Base-by-base conservation (phyloP, 345 rosid species). In the Jatropha curcas region DNA sequence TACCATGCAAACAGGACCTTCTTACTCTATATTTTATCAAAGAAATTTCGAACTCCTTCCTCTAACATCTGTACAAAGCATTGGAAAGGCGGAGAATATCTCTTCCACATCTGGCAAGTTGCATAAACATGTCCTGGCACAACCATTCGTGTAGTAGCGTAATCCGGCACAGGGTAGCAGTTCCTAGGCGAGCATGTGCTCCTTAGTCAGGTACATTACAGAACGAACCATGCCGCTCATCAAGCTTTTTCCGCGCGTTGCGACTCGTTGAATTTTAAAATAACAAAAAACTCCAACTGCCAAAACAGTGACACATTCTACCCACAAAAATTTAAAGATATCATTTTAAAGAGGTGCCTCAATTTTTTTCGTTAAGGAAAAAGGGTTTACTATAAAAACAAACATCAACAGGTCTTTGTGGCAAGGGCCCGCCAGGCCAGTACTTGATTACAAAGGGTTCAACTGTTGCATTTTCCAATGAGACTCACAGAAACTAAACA, bases 221-320 rank as follows among this genome's bases (percentile, higher is more conserved):
- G n/a, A n/a, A n/a, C n/a, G n/a, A 96, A 93, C 83, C 90, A 80
- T 66, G 98, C 93, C 85, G n/a, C 90, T 93, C 65, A 88, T n/a
- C 99, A 70, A 96, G 97, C 85, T 88, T 93, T 84, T 96, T 96
- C 71, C 98, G 81, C n/a, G n/a, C n/a, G 74, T 86, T 93, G 79
- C n/a, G 98, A 83, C 88, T 96, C n/a, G n/a, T 96, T 59, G 99
- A 88, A 81, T 96, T 96, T 59, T n/a, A n/a, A 93, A 76, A 86
- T 96, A 96, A 66, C 99, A n/a, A n/a, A 96, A 79, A 93, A 96
- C 74, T 96, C 99, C 77, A 96, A 97, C 98, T 96, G 89, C 72
- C 85, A 74, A 53, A 33, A 51, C 5, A 19, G 22, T 35, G 22
- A 50, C 65, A 22, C n/a, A 46, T 12, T n/a, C n/a, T n/a, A n/a